Conservation (phyloP, 805 yeast genomes). For the Candida vaughaniae region DNA sequence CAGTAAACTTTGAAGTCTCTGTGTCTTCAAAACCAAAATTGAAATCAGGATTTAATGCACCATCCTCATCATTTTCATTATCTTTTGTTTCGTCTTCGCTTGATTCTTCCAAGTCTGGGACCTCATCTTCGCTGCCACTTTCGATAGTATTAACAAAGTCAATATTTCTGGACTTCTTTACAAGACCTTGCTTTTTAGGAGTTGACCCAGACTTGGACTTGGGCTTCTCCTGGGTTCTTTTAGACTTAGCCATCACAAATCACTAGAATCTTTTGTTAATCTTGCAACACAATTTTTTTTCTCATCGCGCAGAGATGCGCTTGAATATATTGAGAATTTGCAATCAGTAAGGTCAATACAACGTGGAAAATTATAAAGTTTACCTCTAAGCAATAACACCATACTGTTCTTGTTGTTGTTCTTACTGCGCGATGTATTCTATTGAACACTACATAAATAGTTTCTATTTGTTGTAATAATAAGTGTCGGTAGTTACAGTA, state of each 20-base stretch:
- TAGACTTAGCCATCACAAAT: conserved; percentile 4
- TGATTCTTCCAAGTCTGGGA: conserved; percentile 21
- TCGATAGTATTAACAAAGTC: conserved; percentile 79
- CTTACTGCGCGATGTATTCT: no score
- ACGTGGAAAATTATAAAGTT: no score
- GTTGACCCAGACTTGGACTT: not conserved
- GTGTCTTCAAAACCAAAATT: conserved; percentile 62
- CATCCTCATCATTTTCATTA: conserved; percentile 33
- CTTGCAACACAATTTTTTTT: no score
- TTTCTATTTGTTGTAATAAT: conserved; percentile 6
- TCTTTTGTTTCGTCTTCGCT: conserved; percentile 20
- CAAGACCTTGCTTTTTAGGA: not conserved
- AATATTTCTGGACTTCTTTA: conserved; percentile 10
- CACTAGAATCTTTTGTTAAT: not conserved
- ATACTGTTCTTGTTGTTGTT: no score
- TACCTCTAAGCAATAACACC: no score
- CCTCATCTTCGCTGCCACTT: conserved; percentile 46
- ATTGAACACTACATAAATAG: no score
- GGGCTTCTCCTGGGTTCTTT: conserved; percentile 6
- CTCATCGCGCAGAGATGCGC: no score
- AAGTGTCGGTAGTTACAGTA: conserved; percentile 12
- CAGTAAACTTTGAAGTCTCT: conserved; percentile 49
- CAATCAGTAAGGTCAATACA: no score
- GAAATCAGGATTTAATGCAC: conserved; percentile 72
- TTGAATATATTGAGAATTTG: no score